Base-by-base conservation (phyloP, 306 rosid species). In the Nissolia schottii region DNA sequence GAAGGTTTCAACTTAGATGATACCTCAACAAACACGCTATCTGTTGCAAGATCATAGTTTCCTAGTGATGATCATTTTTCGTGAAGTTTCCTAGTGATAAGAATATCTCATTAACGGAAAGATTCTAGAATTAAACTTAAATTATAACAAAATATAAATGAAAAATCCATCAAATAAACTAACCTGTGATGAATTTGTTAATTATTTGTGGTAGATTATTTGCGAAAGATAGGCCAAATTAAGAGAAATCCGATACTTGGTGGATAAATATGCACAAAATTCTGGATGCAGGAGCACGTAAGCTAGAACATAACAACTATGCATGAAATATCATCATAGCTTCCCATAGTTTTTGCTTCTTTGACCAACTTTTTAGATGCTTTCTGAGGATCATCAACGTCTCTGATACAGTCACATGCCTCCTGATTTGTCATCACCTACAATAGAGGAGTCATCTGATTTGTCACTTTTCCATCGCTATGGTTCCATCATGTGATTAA, bases 391-490 rank as follows among this genome's bases (percentile, higher is more conserved):
- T 81, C 88, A 46, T 74, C 84, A 25, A 67, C 25, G 35, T 78
- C 78, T 80, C 29, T 67, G 40, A 86, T 79, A 66, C 87, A 83
- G 18, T 85, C 82, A 45, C 72, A 85, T 16, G 92, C 92, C 62
- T 85, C 90, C 23, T 88, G 80, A 73, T 85, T 90, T 54, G 90
- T 75, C 83, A 88, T 88, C 66, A 88, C 90, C 92, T 90, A 76
- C 68, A 68, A 29, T 25, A 31, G 2, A 55, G 12, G 25, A 24
- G 23, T 46, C 50, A 20, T 19, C n/a, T n/a, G n/a, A n/a, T n/a
- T n/a, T n/a, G n/a, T n/a, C n/a, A n/a, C n/a, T n/a, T n/a, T n/a
- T n/a, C n/a, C n/a, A n/a, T n/a, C n/a, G n/a, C n/a, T n/a, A n/a
- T n/a, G n/a, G n/a, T n/a, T n/a, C n/a, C n/a, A n/a, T n/a, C n/a